Evolutionary conservation across 2,329 filamentous ascomycete genomes (phyloP).

Genomic region (Aspergillus sp.): DNA sequence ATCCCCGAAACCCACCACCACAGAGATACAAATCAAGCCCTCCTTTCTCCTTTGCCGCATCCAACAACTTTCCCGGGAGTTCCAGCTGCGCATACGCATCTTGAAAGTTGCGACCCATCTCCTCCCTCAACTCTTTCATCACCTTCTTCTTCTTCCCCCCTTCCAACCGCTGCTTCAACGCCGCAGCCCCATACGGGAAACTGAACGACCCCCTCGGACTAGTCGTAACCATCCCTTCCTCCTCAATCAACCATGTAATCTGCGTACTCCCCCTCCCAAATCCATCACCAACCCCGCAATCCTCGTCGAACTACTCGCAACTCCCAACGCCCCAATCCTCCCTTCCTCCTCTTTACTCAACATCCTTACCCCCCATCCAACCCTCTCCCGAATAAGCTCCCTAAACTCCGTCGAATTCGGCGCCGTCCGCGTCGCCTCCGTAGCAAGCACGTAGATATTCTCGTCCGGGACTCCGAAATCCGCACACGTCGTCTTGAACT

Average conservation of each 20-base stretch:
- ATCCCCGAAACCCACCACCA: slow-evolving; percentile 84
- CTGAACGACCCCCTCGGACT: slow-evolving; percentile 56
- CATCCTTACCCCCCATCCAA: slow-evolving; percentile 66
- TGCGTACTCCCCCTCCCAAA: slow-evolving; percentile 71
- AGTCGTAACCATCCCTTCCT: slow-evolving; percentile 47
- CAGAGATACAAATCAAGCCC: slow-evolving; percentile 75
- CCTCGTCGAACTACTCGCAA: slow-evolving; percentile 65
- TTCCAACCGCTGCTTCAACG: slow-evolving; percentile 53
- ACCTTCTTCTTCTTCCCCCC: slow-evolving; percentile 41
- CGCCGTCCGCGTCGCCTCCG: slow-evolving; percentile 81
- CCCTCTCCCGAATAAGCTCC: slow-evolving; percentile 55
- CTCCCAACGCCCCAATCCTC: slow-evolving; percentile 74
- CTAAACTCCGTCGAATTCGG: slow-evolving; percentile 68
- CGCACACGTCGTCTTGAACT: slow-evolving; percentile 67
- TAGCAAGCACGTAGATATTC: slow-evolving; percentile 74
- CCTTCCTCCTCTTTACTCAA: slow-evolving; percentile 78
- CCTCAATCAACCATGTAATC: slow-evolving; percentile 60
- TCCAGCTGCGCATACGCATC: slow-evolving; percentile 55
- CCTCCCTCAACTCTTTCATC: slow-evolving; percentile 45
- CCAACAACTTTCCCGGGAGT: slow-evolving; percentile 50
- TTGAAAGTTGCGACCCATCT: slow-evolving; percentile 56
- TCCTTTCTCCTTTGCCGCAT: slow-evolving; percentile 38
- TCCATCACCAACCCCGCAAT: slow-evolving; percentile 83
- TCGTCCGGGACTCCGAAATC: slow-evolving; percentile 60
- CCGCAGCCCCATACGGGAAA: slow-evolving; percentile 67